These are phyloP conservation scores for Tetraselmis striata DNA, from an alignment of 139 green algal species.

Conservation along the genomic window DNA sequence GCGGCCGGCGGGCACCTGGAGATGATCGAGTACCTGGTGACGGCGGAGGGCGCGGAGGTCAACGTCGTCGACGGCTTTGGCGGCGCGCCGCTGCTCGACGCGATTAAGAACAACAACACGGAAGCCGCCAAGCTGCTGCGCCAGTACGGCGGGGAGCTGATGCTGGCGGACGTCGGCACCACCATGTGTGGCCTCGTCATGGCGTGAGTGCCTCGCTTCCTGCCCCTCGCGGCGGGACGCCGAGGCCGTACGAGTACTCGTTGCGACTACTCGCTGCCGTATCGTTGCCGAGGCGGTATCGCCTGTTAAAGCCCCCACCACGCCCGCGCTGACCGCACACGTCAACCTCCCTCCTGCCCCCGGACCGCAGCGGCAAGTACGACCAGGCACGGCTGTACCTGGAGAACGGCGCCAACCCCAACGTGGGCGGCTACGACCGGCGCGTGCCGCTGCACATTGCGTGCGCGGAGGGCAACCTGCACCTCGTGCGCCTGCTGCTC, in stretches of 20 bases:
- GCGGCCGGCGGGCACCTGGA: not conserved
- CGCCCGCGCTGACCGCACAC: too few species aligned
- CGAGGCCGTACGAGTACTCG: not conserved
- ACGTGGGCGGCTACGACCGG: slow-evolving; percentile 2
- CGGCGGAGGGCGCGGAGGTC: not conserved
- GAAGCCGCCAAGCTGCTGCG: not conserved
- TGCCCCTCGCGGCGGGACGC: not conserved
- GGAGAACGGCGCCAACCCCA: slow-evolving; percentile 2
- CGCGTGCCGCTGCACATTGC: not conserved
- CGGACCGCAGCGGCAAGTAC: not conserved
- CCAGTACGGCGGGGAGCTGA: not conserved
- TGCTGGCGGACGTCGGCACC: not conserved
- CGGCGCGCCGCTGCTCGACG: not conserved
- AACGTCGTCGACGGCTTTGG: not conserved
- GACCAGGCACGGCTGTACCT: not conserved
- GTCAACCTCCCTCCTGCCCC: not conserved
- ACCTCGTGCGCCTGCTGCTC: not conserved
- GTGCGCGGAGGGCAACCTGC: not conserved
- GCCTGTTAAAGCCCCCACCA: too few species aligned
- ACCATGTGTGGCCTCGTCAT: not conserved
- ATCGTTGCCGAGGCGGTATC: too few species aligned
- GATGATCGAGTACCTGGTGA: not conserved
- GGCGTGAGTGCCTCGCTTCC: not conserved
- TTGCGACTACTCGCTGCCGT: not conserved
- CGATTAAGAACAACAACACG: not conserved